Base-by-base conservation (phyloP, 2,329 filamentous ascomycete genomes). In the Colletotrichum liriopes region DNA sequence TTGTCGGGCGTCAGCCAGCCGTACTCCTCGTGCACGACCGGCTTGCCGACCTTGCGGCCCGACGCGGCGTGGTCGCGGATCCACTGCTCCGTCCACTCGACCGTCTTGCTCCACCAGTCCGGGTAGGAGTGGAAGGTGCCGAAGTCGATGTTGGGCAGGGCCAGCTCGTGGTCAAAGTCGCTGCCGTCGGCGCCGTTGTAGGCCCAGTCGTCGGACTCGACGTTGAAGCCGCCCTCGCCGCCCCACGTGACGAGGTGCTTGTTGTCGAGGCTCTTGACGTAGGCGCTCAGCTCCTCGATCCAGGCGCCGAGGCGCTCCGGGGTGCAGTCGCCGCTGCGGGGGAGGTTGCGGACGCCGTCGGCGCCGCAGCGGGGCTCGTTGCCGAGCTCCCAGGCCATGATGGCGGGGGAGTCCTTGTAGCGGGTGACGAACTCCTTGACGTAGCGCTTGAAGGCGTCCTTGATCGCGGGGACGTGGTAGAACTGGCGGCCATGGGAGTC, bases 301-400 rank as follows among this genome's bases (percentile, higher is more conserved):
- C 88, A 90, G 0, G 76, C 78, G 1, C 83, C 85, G 12, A 89
- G 78, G 2, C 83, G 77, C 1, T 82, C 82, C 0, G 87, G 79
- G 0, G 78, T 81, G 76, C 86, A 87, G 74, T 78, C 74, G 0
- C 71, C 73, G 43, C 83, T 83, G 1, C 80, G 79, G 1, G 85
- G 84, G 0, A 87, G 82, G 76, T 87, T 87, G 69, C 85, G 85
- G 9, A 75, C 76, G 8, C 77, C 79, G 63, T 87, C 85, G 32
- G 82, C 86, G 29, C 84, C 85, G 77, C 86, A 88, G 70, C 85
- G 84, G 26, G 85, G 84, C 72, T 93, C 91, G 75, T 93, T 93
- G 68, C 85, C 88, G 1, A 93, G 82, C 76, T 93, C 91, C 91
- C 91, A 93, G 0, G 90, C 89, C 74, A 93, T 89, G 58, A 93